phyloP scores from a whole-genome alignment of 106 monocot genomes.

The Phalaenopsis aphrodite region DNA sequence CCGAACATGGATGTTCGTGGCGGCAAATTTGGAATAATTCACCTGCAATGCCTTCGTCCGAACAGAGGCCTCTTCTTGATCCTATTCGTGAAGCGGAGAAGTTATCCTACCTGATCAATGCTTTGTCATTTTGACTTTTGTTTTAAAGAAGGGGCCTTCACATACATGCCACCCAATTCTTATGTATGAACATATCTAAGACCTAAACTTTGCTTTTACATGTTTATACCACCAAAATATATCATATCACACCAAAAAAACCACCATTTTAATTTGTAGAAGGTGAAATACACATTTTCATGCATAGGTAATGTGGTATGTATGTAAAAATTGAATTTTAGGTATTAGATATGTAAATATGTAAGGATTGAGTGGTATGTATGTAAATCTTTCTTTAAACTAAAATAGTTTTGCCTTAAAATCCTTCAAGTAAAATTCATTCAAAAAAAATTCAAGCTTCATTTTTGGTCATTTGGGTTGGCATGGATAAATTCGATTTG shows the following conservation, averaged over 20 bases:
- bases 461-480: not conserved
- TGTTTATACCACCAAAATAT: too few relatives aligned
- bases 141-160: not conserved
- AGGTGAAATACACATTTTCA: too few relatives aligned
- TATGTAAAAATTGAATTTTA: too few relatives aligned
- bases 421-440: not conserved
- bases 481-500: not conserved
- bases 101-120: conserved; percentile 19
- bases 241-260: too few relatives aligned
- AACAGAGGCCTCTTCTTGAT: conserved; percentile 87
- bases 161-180: too few relatives aligned
- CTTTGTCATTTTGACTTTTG: not conserved
- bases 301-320: too few relatives aligned
- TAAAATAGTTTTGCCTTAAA: not conserved
- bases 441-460: not conserved
- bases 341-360: too few relatives aligned
- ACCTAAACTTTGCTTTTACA: too few relatives aligned
- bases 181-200: too few relatives aligned
- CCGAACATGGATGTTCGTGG: conserved; percentile 80
- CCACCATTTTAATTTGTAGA: too few relatives aligned
- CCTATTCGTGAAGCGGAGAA: conserved; percentile 92
- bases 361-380: too few relatives aligned
- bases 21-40: conserved; percentile 87
- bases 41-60: conserved; percentile 51
- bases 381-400: too few relatives aligned